These are phyloP conservation scores for Penicillium sp. DNA, from an alignment of 2,329 filamentous ascomycete species.

Conservation along the genomic window DNA sequence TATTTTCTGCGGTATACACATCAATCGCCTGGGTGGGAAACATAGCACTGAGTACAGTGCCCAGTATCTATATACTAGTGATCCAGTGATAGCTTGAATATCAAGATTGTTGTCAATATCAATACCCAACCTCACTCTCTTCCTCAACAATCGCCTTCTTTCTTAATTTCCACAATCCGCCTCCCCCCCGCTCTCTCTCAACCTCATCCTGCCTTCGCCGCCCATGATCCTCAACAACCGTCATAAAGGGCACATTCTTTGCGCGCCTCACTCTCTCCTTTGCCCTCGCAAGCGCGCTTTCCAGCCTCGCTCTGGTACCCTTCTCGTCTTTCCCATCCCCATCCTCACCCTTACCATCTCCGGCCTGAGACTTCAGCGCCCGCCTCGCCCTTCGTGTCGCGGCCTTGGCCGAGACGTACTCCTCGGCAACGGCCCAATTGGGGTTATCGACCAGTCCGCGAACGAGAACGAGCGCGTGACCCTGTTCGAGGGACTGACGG, in stretches of 20 bases:
- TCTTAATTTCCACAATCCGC: conserved; percentile 44
- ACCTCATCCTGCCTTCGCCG: conserved; percentile 33
- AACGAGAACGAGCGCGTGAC: conserved; percentile 53
- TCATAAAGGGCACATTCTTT: conserved; percentile 49
- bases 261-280: conserved; percentile 42
- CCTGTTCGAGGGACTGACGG: conserved; percentile 37
- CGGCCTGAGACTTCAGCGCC: conserved; percentile 13
- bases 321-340: conserved; percentile 6
- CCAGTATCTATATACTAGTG: too few species aligned
- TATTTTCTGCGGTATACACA: too few species aligned
- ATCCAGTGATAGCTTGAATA: too few species aligned
- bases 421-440: conserved; percentile 52
- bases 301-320: conserved; percentile 14
- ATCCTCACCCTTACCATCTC: not conserved
- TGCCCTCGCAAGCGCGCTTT: conserved; percentile 31
- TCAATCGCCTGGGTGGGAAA: not conserved
- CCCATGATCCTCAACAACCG: conserved; percentile 41
- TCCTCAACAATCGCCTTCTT: conserved; percentile 45
- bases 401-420: conserved; percentile 45
- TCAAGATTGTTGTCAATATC: not conserved
- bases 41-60: not conserved
- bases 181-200: conserved; percentile 31
- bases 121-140: conserved; percentile 44
- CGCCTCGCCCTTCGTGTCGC: conserved; percentile 39
- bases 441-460: conserved; percentile 52